Evolutionary conservation across 2,329 filamentous ascomycete species (phyloP), one percentile per base, ranked within the genome.

Genomic region (Cladophialophora yegresii): DNA sequence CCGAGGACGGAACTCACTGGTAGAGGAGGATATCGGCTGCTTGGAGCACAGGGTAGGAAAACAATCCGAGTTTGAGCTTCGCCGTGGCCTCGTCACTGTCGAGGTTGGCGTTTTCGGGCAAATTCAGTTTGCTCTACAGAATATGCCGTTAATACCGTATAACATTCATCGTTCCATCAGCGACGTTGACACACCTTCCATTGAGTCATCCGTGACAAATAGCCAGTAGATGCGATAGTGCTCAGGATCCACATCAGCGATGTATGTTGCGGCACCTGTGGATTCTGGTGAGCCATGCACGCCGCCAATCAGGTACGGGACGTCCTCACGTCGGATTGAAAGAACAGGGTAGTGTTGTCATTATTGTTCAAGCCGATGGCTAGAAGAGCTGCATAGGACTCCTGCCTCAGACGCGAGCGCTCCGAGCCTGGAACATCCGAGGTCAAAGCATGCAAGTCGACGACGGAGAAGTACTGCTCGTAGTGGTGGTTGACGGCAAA

Each of bases 241-340:
- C 91, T 93, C 67, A 99, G 79, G 73, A 98, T 92, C 95, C 95
- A 99, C 90, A 96, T 96, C 68, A 99, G 83, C 77, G 98, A 93
- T 3, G 90, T 81, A 78, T 98, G 95, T 54, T 88, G 87, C 20
- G 87, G 82, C 1, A 93, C 87, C 86, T 91, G 68, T 28, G 4
- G 36, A 16, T 10, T 20, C 12, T 20, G 23, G 16, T 61, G n/a
- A 66, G 43, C 6, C 20, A 59, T 26, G 57, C n/a, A 20, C 26
- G 54, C 10, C 47, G 43, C 32, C 10, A 33, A 50, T 20, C 54
- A 4, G 64, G 47, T 64, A 45, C 43, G 45, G 43, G 65, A 62
- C 23, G 33, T 22, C 73, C 85, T 69, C 74, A 93, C 90, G 60
- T 85, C 82, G 61, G 88, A 91, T 77, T 97, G 93, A 73, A 89